phyloP scores from a whole-genome alignment of 768 basidiomycete species.

The Lentinus tigrinus region DNA sequence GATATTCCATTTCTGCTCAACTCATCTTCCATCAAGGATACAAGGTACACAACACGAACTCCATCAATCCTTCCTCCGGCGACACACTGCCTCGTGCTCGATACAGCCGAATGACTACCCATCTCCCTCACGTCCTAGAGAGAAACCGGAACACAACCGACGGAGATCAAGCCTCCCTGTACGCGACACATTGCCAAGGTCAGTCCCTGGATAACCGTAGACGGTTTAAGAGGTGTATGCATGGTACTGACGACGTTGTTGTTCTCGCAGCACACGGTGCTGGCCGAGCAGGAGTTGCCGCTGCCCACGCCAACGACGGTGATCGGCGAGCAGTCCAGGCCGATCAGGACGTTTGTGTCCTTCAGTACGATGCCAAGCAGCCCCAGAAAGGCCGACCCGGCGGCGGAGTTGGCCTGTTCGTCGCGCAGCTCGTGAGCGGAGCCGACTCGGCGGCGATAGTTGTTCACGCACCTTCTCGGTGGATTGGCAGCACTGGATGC shows the following conservation, averaged over 20 bases:
- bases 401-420: slow-evolving; percentile 1
- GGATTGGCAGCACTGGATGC: slow-evolving; percentile 7
- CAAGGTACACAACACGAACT: too few relatives aligned
- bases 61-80: neutral
- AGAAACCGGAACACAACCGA: slow-evolving; percentile 1
- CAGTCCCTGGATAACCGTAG: too few relatives aligned
- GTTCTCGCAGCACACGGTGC: slow-evolving; percentile 17
- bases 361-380: slow-evolving; percentile 17
- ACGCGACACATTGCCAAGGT: too few relatives aligned
- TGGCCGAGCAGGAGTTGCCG: slow-evolving; percentile 10
- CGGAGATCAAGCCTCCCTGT: slow-evolving; percentile 3
- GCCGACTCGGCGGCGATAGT: neutral
- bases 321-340: slow-evolving; percentile 16
- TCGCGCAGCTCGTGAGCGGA: neutral
- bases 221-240: neutral
- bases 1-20: too few relatives aligned
- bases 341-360: slow-evolving; percentile 12
- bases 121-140: neutral
- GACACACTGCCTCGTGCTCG: neutral
- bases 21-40: too few relatives aligned
- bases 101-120: neutral
- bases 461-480: neutral
- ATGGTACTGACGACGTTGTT: slow-evolving; percentile 10
- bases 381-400: neutral
- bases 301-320: slow-evolving; percentile 13